phyloP scores from a whole-genome alignment of 2,329 filamentous ascomycete species.

The Verticillium tricorpus region DNA sequence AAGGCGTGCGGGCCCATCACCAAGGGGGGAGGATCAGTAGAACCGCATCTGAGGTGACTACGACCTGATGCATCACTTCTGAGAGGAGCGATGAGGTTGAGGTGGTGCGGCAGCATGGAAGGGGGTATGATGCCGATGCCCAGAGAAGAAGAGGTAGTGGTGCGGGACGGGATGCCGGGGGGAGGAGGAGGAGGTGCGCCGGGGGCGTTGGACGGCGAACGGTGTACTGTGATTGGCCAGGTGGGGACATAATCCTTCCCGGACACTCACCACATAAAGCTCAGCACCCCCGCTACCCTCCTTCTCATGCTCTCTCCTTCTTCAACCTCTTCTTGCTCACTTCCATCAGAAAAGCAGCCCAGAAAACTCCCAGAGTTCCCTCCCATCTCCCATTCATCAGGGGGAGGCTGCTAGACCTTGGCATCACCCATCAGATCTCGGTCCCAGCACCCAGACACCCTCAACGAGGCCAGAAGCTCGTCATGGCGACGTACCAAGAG shows the following conservation, averaged over 20 bases:
- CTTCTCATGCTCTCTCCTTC: constrained; percentile 5
- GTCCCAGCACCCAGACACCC: not conserved
- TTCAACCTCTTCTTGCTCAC: constrained; percentile 1
- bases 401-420: not conserved
- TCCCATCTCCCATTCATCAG: constrained; percentile 3
- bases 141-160: not conserved
- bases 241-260: constrained; percentile 4
- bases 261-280: constrained; percentile 14
- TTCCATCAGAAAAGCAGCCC: constrained; percentile 3
- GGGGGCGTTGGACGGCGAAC: not conserved
- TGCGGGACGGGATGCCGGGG: not conserved
- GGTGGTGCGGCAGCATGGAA: not conserved
- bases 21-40: not conserved
- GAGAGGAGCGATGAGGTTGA: not conserved
- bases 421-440: not conserved
- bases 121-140: not conserved
- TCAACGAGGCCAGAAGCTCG: not conserved
- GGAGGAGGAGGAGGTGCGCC: not conserved
- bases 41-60: not conserved
- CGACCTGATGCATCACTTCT: not conserved
- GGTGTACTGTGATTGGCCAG: constrained; percentile 9
- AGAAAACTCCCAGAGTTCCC: not conserved
- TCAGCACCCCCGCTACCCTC: constrained; percentile 9
- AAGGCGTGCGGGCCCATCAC: not conserved
- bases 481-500: not conserved